A percentile compares a stretch with the other conserved stretches of the same genome.
Evolutionary conservation across 352 stramenopile species (phyloP).

Genomic region (Phytopythium boreale): DNA sequence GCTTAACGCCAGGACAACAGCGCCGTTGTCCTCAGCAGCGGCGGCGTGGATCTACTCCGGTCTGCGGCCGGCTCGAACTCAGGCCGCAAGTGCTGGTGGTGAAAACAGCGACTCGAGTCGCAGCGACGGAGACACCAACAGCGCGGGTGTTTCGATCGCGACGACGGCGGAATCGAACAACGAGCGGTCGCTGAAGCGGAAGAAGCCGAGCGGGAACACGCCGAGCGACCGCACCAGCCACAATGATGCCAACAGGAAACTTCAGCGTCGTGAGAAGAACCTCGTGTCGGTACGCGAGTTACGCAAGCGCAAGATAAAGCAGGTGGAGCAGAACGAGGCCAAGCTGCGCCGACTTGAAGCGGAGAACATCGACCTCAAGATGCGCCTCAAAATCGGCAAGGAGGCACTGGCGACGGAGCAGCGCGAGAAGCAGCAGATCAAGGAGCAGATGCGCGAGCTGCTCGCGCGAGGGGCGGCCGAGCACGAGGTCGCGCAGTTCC

Average conservation of each 20-base stretch:
- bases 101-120: too few relatives aligned
- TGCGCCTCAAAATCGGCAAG: constrained; percentile 80
- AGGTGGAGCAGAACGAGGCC: constrained; percentile 67
- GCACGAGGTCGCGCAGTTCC: constrained; percentile 70
- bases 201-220: constrained; percentile 1
- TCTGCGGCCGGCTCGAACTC: constrained; percentile 7
- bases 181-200: constrained; percentile 5
- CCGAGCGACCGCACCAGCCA: neutral
- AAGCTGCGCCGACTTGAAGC: constrained; percentile 59
- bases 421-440: constrained; percentile 75
- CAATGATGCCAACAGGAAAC: constrained; percentile 37
- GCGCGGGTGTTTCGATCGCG: neutral
- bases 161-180: neutral
- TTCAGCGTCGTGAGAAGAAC: constrained; percentile 69
- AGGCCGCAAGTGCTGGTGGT: neutral
- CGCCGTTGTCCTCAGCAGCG: neutral
- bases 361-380: constrained; percentile 79
- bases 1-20: too few relatives aligned
- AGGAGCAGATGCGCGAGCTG: constrained; percentile 79
- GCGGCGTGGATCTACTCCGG: constrained; percentile 20
- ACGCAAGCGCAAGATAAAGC: constrained; percentile 73
- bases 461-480: constrained; percentile 63
- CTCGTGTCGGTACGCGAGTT: constrained; percentile 72
- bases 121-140: neutral
- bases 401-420: constrained; percentile 71